These are phyloP conservation scores for Liriodendron chinense DNA, from an alignment of 164 flowering plant species.

Conservation along the genomic window DNA sequence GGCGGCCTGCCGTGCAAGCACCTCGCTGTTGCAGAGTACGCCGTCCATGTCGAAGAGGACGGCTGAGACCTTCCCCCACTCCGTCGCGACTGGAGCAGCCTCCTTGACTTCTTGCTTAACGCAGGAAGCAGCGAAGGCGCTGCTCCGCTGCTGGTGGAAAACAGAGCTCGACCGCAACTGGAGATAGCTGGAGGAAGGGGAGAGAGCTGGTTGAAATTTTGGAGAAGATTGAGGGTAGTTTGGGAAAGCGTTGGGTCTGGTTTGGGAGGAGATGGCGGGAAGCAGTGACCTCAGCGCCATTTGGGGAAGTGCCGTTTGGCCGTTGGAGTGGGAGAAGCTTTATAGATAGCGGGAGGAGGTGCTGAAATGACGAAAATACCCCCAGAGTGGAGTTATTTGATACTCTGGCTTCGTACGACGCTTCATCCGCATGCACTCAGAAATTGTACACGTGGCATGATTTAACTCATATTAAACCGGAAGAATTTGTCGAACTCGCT, in stretches of 20 bases:
- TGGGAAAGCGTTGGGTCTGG: slow-evolving; percentile 4
- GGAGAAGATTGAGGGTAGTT: slow-evolving; percentile 1
- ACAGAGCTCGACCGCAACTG: slow-evolving; percentile 5
- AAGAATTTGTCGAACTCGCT: no score
- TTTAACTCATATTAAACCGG: no score
- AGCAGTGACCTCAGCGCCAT: slow-evolving; percentile 16
- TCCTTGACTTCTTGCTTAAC: slow-evolving; percentile 37
- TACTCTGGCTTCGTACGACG: no score
- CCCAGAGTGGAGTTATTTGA: no score
- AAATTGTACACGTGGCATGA: no score
- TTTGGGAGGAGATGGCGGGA: slow-evolving; percentile 10
- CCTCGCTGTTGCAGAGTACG: slow-evolving; percentile 92
- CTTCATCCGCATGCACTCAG: no score
- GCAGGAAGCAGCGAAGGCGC: neutral
- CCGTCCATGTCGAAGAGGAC: slow-evolving; percentile 98
- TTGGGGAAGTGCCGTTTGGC: neutral
- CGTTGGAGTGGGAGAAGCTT: no score
- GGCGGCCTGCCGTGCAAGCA: slow-evolving; percentile 75
- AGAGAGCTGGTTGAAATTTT: neutral
- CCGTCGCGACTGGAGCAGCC: slow-evolving; percentile 17
- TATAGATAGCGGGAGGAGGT: no score
- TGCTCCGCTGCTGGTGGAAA: neutral
- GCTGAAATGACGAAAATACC: no score
- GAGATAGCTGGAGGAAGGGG: neutral
- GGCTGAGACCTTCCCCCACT: slow-evolving; percentile 95